Evolutionary conservation across 441 rosid genomes (phyloP), one percentile per base, ranked within the genome.

Genomic region (Pelargonium australe): DNA sequence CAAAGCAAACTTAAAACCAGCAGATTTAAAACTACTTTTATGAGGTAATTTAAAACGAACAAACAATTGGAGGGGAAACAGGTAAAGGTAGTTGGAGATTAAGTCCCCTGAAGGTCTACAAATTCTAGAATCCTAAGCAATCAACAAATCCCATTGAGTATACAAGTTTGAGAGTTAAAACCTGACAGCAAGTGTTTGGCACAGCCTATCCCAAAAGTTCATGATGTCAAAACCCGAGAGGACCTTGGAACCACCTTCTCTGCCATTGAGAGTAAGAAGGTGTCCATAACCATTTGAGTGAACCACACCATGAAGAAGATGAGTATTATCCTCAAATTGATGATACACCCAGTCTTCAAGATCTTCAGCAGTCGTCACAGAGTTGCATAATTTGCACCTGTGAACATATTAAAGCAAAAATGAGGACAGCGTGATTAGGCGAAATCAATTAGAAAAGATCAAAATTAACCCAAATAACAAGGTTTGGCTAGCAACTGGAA

Each of bases 271-370:
- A 7, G 82, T 75, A 41, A 87, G 81, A 64, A 89, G 87, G 72
- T 89, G 96, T 3, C 92, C 92, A 63, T 72, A 87, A 47, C 96
- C 96, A 44, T 89, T 89, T 8, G 91, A 85, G 74, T 87, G 96
- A 41, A 89, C 74, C 20, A 87, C 85, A n/a, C 89, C 92, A 44
- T 89, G 96, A 68, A 89, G 80, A 64, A 86, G 79, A 69, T 89
- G 89, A 20, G 83, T 78, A 62, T 72, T 79, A 63, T 80, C 88
- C 19, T 89, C 91, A 4, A 89, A 75, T 73, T 81, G 91, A 9
- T 86, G 75, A 73, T 77, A 79, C 64, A 84, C 78, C 88, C 91
- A 84, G 12, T 81, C 81, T 53, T 85, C 91, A n/a, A 79, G 63
- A 71, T 82, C 89, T 14, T 84, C 82, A 10, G 49, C 47, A 3